Percentiles rank a stretch among this genome's conserved stretches.
Evolutionary conservation across 179 eudicot species (phyloP).

Genomic region (Beta corolliflora): DNA sequence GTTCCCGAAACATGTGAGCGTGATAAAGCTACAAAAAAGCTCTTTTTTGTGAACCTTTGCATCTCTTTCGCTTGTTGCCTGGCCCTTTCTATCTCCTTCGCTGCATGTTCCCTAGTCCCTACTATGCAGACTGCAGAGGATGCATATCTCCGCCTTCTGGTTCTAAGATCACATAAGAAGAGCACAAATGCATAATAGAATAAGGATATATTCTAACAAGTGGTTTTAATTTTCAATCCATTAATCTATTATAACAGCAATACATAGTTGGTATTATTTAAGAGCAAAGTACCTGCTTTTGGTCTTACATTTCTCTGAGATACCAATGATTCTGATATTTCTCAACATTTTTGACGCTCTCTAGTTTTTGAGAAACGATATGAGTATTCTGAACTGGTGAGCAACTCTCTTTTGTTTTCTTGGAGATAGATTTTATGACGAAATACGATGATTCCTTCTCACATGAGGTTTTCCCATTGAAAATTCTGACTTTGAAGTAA

Average conservation of each 20-base stretch:
- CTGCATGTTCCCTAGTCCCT: neutral
- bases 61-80: slow-evolving; percentile 4
- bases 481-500: slow-evolving; percentile 15
- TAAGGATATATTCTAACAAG: too few relatives aligned
- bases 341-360: neutral
- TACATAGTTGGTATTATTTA: too few relatives aligned
- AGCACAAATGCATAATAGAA: neutral
- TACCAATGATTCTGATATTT: neutral
- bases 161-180: neutral
- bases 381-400: neutral
- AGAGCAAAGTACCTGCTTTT: too few relatives aligned
- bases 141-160: neutral
- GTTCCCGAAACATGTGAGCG: slow-evolving; percentile 4
- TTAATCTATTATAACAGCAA: too few relatives aligned
- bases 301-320: too few relatives aligned
- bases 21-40: slow-evolving; percentile 13
- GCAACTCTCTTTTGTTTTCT: neutral
- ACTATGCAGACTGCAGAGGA: too few relatives aligned
- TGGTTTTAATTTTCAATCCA: too few relatives aligned
- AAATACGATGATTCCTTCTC: slow-evolving; percentile 28
- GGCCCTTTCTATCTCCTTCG: neutral
- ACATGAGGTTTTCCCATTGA: slow-evolving; percentile 8
- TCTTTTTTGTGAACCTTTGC: neutral
- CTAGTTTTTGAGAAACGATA: neutral
- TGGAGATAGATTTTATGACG: neutral